Evolutionary conservation across 768 basidiomycete species (phyloP).

Genomic region (Suillus subaureus): DNA sequence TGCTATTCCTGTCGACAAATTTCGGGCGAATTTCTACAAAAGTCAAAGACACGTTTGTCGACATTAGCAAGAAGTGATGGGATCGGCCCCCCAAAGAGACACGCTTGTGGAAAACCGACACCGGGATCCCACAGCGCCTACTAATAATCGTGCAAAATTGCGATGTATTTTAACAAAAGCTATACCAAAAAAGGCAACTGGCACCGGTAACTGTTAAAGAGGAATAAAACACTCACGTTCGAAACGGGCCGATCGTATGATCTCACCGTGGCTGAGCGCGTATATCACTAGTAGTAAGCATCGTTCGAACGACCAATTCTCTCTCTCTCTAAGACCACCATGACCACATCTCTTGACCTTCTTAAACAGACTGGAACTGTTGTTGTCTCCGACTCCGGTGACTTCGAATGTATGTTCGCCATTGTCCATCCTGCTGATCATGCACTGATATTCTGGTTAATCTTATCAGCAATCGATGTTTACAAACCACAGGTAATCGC

Average conservation of each 20-base stretch:
- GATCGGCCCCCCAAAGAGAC: constrained; percentile 10
- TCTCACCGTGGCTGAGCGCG: constrained; percentile 9
- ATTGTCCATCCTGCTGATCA: constrained; percentile 17
- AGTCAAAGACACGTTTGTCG: constrained; percentile 18
- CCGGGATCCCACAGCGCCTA: constrained; percentile 12
- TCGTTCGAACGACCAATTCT: background rate
- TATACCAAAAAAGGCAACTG: background rate
- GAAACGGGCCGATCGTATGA: constrained; percentile 8
- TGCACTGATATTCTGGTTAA: constrained; percentile 26
- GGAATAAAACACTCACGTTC: constrained; percentile 6
- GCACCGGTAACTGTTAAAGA: background rate
- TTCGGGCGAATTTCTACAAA: constrained; percentile 5
- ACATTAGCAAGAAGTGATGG: constrained; percentile 12
- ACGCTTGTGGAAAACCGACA: constrained; percentile 22
- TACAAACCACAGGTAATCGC: constrained; percentile 87
- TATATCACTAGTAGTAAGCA: constrained; percentile 20
- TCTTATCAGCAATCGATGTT: constrained; percentile 77
- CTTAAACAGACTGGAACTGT: constrained; percentile 93
- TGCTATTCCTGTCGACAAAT: constrained; percentile 17
- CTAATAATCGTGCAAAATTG: constrained; percentile 6
- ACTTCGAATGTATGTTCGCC: constrained; percentile 72
- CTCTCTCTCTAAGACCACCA: constrained; percentile 41
- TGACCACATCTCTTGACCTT: constrained; percentile 79
- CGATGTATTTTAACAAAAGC: background rate
- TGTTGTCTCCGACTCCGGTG: constrained; percentile 97